Evolutionary conservation across 2,329 filamentous ascomycete genomes (phyloP).

Genomic region (Zymoseptoria pseudotritici): DNA sequence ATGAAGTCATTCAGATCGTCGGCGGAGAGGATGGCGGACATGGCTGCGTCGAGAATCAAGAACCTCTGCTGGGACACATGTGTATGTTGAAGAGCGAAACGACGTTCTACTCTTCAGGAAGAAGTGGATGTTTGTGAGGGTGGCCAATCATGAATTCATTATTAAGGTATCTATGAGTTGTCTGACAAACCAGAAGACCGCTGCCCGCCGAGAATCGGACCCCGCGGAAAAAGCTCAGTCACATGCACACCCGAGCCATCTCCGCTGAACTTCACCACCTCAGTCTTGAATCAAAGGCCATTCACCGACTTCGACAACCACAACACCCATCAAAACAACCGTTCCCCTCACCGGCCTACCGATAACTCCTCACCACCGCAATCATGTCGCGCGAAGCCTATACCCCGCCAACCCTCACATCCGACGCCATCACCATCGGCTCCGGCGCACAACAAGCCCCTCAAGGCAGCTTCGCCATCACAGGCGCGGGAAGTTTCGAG

Average conservation of each 20-base stretch:
- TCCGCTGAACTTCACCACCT: background rate
- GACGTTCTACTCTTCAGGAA: background rate
- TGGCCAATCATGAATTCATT: background rate
- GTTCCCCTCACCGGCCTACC: constrained; percentile 1
- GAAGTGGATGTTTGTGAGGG: background rate
- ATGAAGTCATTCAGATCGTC: constrained; percentile 99
- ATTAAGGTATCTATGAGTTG: background rate
- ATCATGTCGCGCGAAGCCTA: constrained; percentile 61
- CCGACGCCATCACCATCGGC: constrained; percentile 29
- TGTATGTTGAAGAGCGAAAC: background rate
- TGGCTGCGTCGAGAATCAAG: constrained; percentile 33
- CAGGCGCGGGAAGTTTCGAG: constrained; percentile 56
- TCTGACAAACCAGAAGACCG: background rate
- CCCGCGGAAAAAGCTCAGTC: background rate
- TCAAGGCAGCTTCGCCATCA: constrained; percentile 29
- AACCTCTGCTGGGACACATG: constrained; percentile 27
- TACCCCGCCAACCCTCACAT: constrained; percentile 56
- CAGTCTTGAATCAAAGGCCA: background rate
- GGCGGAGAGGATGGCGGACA: constrained; percentile 95
- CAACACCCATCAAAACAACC: background rate
- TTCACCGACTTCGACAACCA: background rate
- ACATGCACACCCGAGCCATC: background rate
- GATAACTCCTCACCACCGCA: constrained; percentile 3
- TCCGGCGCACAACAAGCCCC: constrained; percentile 20
- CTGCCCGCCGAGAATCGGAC: background rate